phyloP scores from a whole-genome alignment of 148 eudicot species.

The Tetragonia tetragonoides region DNA sequence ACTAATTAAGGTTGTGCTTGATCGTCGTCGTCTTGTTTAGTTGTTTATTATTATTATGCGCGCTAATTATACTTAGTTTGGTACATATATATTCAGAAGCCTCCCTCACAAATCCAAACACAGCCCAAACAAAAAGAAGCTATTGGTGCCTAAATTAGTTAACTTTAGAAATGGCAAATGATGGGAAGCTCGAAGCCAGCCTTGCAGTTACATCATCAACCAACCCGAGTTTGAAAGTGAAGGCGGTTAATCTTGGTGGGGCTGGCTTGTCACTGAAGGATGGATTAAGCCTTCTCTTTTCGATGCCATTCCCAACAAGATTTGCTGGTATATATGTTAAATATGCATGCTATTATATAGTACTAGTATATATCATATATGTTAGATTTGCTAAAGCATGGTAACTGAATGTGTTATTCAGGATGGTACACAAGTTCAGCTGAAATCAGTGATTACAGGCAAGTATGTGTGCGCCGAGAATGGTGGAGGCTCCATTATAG shows the following conservation, averaged over 20 bases:
- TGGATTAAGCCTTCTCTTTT: slow-evolving; percentile 75
- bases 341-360: background rate
- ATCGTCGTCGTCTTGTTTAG: too few relatives aligned
- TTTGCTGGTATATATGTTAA: too few relatives aligned
- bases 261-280: slow-evolving; percentile 74
- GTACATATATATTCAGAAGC: too few relatives aligned
- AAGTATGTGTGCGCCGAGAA: slow-evolving; percentile 55
- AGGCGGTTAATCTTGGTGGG: slow-evolving; percentile 68
- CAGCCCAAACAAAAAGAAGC: too few relatives aligned
- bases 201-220: background rate
- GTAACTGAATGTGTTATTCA: slow-evolving; percentile 8
- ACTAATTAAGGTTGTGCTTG: too few relatives aligned
- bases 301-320: slow-evolving; percentile 63
- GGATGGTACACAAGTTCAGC: slow-evolving; percentile 69
- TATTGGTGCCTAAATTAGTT: too few relatives aligned
- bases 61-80: too few relatives aligned
- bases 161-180: background rate
- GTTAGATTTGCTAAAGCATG: too few relatives aligned
- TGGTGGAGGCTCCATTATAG: slow-evolving; percentile 58
- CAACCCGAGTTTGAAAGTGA: slow-evolving; percentile 23
- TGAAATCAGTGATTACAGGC: slow-evolving; percentile 47
- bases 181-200: background rate
- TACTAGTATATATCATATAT: too few relatives aligned
- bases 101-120: too few relatives aligned
- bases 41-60: too few relatives aligned